A percentile compares a stretch with the other conserved stretches of the same genome.
Conservation (phyloP, 2,329 filamentous ascomycete genomes). For the Trichoderma koningiopsis region DNA sequence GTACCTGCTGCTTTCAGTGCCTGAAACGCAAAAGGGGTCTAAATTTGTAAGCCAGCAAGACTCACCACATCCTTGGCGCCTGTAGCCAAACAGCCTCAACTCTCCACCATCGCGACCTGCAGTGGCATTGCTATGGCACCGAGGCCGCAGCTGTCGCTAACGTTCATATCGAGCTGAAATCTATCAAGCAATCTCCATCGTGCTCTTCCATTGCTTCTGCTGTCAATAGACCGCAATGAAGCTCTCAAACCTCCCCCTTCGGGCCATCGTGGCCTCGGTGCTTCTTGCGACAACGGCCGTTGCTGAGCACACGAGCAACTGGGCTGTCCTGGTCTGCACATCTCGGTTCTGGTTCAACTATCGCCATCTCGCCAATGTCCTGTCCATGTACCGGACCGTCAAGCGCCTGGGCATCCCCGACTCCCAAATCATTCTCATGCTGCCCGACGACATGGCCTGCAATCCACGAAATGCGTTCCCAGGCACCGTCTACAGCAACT, state of each 20-base stretch:
- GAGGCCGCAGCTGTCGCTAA: background rate
- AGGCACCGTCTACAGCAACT: conserved; percentile 97
- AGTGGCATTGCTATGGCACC: conserved; percentile 15
- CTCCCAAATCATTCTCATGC: conserved; percentile 98
- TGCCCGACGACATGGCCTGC: conserved; percentile 99
- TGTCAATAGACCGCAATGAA: conserved; percentile 50
- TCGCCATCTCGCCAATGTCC: conserved; percentile 93
- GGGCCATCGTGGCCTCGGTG: conserved; percentile 51
- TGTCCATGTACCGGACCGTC: conserved; percentile 96
- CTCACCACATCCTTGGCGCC: background rate
- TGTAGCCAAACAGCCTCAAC: background rate
- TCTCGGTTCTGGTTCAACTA: conserved; percentile 99
- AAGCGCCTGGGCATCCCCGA: conserved; percentile 97
- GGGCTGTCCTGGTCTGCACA: conserved; percentile 97
- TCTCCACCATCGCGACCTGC: background rate
- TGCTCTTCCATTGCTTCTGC: background rate
- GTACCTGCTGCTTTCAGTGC: background rate
- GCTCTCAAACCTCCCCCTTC: conserved; percentile 48
- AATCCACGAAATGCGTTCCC: conserved; percentile 98
- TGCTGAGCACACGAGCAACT: conserved; percentile 93
- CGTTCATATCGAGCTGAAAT: background rate
- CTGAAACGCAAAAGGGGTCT: conserved; percentile 7
- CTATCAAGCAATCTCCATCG: background rate
- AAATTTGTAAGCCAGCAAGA: conserved; percentile 14
- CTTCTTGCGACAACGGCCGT: conserved; percentile 51